These are phyloP conservation scores for Tylopilus felleus DNA, from an alignment of 768 basidiomycete genomes.

Conservation along the genomic window DNA sequence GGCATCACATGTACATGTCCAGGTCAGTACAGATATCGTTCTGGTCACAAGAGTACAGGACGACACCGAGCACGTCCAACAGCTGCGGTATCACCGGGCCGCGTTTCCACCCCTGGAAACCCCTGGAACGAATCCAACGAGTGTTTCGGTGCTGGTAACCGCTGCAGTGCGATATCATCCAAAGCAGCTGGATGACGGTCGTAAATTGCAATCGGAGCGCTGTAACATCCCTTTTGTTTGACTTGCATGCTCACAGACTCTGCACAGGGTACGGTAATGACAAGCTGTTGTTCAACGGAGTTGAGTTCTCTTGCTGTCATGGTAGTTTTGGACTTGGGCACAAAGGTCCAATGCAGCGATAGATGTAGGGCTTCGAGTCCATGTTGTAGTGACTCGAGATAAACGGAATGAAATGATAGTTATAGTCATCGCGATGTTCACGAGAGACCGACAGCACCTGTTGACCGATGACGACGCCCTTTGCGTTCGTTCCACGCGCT, in stretches of 20 bases:
- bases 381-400: background rate
- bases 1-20: background rate
- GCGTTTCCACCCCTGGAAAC: conserved; percentile 16
- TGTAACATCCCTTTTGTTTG: background rate
- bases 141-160: conserved; percentile 15
- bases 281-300: too few relatives aligned
- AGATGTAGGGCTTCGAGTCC: background rate
- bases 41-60: conserved; percentile 9
- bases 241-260: background rate
- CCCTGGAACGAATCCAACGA: background rate
- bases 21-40: background rate
- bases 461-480: conserved; percentile 24
- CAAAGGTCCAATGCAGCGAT: too few relatives aligned
- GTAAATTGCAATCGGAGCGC: conserved; percentile 30
- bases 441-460: too few relatives aligned
- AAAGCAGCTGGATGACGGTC: conserved; percentile 22
- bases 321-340: too few relatives aligned
- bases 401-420: too few relatives aligned
- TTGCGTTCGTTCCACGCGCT: conserved; percentile 48
- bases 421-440: too few relatives aligned
- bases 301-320: too few relatives aligned
- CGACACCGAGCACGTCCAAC: conserved; percentile 26
- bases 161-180: conserved; percentile 4
- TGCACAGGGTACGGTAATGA: background rate
- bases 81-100: conserved; percentile 11